These are phyloP conservation scores for Babesia bovis DNA, from an alignment of 169 alveolate genomes.

Conservation along the genomic window DNA sequence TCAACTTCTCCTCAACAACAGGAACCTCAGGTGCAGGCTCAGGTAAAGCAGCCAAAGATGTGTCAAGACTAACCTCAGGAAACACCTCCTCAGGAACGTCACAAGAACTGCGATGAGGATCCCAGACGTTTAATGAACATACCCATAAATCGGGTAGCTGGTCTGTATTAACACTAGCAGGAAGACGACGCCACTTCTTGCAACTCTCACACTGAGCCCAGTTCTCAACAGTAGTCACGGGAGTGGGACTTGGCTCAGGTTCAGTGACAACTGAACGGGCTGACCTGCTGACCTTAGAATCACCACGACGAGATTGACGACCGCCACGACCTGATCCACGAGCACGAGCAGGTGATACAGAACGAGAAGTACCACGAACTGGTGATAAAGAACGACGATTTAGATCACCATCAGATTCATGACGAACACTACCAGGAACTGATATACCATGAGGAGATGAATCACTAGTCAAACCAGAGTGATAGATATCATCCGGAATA, in stretches of 20 bases:
- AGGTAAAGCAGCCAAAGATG: background rate
- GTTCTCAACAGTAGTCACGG: conserved; percentile 66
- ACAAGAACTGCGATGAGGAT: conserved; percentile 49
- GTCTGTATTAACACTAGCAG: conserved; percentile 63
- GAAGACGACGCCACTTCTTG: conserved; percentile 76
- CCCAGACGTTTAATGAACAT: conserved; percentile 76
- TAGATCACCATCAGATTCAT: background rate
- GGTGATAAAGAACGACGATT: background rate
- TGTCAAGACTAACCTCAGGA: conserved; percentile 24
- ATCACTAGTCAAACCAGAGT: background rate
- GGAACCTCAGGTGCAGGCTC: background rate
- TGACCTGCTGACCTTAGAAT: background rate
- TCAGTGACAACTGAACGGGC: background rate
- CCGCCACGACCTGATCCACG: conserved; percentile 1
- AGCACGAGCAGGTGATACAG: background rate
- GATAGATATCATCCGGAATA: conserved; percentile 2
- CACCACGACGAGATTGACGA: background rate
- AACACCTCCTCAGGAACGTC: conserved; percentile 59
- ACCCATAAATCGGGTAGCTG: conserved; percentile 77
- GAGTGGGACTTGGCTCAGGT: conserved; percentile 1
- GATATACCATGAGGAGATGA: background rate
- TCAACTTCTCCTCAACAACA: background rate
- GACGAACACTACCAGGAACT: background rate
- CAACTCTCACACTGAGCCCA: conserved; percentile 81
- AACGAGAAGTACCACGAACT: background rate